Evolutionary conservation across 139 green algal species (phyloP), one percentile per base, ranked within the genome.

Genomic region (Chlamydomonas urium): DNA sequence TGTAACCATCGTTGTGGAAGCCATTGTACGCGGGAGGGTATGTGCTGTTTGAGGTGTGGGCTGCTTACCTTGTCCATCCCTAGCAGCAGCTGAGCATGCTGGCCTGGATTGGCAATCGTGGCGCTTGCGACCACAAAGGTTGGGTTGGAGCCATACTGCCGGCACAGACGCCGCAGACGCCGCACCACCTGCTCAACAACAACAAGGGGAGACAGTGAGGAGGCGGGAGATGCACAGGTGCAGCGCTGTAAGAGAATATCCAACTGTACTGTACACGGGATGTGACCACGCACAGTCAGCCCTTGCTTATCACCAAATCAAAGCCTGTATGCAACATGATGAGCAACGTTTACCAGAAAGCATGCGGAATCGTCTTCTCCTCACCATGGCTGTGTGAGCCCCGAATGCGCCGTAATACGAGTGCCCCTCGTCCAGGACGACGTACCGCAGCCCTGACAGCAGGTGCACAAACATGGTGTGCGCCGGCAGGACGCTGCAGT

Each of bases 391-490:
- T 1, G 86, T 85, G 88, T 98, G 94, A 38, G 78, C 92, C 38
- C 76, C 78, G 66, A 80, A 83, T 3, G 71, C 58, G 1, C 32
- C 32, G 26, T 59, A 38, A n/a, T 31, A 69, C 5, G 47, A 36
- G 68, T 66, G 63, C 10, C 63, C 63, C 77, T 98, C 94, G 69
- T 98, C 94, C 31, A 98, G 73, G 24, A 98, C 91, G 31, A 97
- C 78, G 10, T 89, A 89, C 1, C 60, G 59, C 23, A 98, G 89
- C 31, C 86, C 83, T 10, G 81, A 47, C 45, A 98, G 76, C 38
- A 98, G 63, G 2, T 82, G 80, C 0, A 8, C 36, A 58, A 96
- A 97, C 23, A 79, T 29, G 26, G 26, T 31, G 75, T 98, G 91
- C 19, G 74, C 56, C 0, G 90, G 91, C 67, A 98, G 84, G n/a